Conservation (phyloP, 2,329 filamentous ascomycete genomes). For the Aspergillus sp. region DNA sequence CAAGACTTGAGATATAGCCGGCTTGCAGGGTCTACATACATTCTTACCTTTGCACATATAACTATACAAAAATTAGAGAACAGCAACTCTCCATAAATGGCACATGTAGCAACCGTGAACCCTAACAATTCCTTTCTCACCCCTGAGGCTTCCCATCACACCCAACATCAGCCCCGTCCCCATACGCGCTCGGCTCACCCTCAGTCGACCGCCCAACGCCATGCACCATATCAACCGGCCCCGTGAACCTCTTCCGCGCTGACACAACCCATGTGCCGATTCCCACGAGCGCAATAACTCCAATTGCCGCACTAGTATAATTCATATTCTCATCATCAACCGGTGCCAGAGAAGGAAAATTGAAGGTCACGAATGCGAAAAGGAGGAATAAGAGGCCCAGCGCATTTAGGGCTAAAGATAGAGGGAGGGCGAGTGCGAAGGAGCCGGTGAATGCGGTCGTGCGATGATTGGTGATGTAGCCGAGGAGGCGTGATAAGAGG, state of each 20-base stretch:
- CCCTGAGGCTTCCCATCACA: background rate
- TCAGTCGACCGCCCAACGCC: background rate
- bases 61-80: background rate
- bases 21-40: background rate
- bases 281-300: constrained; percentile 57
- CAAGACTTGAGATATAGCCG: background rate
- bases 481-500: constrained; percentile 55
- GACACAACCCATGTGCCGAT: constrained; percentile 58
- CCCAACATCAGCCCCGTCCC: background rate
- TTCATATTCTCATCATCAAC: constrained; percentile 63
- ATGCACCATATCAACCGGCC: constrained; percentile 39
- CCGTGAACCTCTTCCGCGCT: constrained; percentile 55
- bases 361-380: constrained; percentile 61
- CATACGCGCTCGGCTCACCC: background rate
- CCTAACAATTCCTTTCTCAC: background rate
- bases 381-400: constrained; percentile 57
- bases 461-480: constrained; percentile 49
- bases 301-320: constrained; percentile 61
- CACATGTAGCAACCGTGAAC: background rate
- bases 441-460: constrained; percentile 39
- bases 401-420: constrained; percentile 53
- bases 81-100: background rate
- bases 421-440: constrained; percentile 49
- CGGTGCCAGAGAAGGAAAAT: constrained; percentile 57
- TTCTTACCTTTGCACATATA: background rate